These are phyloP conservation scores for Candida methanosorbosa DNA, from an alignment of 805 yeast species.

Conservation along the genomic window DNA sequence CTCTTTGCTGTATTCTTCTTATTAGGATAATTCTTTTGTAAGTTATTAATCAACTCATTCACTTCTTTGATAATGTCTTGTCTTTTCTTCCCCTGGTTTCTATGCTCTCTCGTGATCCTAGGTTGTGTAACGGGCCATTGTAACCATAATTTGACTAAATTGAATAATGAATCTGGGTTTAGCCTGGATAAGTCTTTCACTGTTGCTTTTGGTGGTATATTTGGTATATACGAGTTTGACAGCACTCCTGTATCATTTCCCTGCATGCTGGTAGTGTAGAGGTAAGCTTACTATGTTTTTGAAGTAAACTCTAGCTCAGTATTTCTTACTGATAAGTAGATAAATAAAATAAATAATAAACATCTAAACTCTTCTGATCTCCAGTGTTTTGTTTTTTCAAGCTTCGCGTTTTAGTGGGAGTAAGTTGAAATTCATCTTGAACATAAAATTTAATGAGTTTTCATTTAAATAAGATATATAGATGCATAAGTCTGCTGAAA, in stretches of 20 bases:
- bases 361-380: no score
- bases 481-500: no score
- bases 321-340: no score
- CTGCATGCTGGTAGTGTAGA: conserved; percentile 41
- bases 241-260: conserved; percentile 18
- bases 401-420: no score
- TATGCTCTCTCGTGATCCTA: conserved; percentile 10
- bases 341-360: no score
- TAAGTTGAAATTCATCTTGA: no score
- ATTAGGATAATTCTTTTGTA: conserved; percentile 1
- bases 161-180: conserved; percentile 20
- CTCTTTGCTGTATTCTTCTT: conserved; percentile 15
- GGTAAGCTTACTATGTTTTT: no score
- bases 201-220: conserved; percentile 11
- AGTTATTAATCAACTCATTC: conserved; percentile 4
- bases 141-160: conserved; percentile 24
- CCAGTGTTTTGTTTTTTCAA: no score
- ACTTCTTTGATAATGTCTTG: conserved; percentile 10
- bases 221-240: conserved; percentile 26
- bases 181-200: conserved; percentile 19
- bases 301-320: not conserved
- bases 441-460: no score
- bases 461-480: no score
- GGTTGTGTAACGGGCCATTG: conserved; percentile 23
- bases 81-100: conserved; percentile 10